Base-by-base conservation (phyloP, 305 asterid species). In the Plantago rigida region DNA sequence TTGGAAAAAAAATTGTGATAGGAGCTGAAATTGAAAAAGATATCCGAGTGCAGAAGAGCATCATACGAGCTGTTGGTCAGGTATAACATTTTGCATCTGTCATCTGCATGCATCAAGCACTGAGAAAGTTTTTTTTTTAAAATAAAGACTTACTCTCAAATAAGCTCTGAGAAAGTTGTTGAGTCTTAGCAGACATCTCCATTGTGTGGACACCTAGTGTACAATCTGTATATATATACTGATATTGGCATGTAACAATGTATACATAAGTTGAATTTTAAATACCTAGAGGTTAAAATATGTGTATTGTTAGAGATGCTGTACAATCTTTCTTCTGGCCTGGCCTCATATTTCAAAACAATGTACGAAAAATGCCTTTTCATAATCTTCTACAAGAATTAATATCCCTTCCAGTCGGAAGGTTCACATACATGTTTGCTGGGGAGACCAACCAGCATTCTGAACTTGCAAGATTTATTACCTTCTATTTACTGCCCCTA, bases 1-100 rank as follows among this genome's bases (percentile, higher is more conserved):
- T 59, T 63, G 31, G n/a, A n/a, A n/a, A n/a, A n/a, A n/a, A n/a
- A n/a, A n/a, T 60, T 68, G 42, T 75, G 58, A 17, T 67, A 92
- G 96, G 96, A 69, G 72, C 81, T 66, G 97, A 85, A 73, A 84
- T 78, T 60, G 96, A 85, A 68, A 87, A 83, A 76, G 95, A 83
- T 72, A 81, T 82, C 50, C 84, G 95, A 58, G 94, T 85, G 64
- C 92, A 81, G 79, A 89, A 85, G 73, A 92, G 82, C 84, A 92
- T 87, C 68, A 85, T 92, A 68, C 93, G 86, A 68, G 97, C 88
- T 65, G 96, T 78, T 60, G 95, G 91, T 69, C 84, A 85, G 95
- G 99, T 92, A 76, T 22, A 39, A 12, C 24, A 59, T 75, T 67
- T 51, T 66, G 28, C 68, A 36, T 56, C 67, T 56, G 15, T 39